Evolutionary conservation across 495 filamentous ascomycete genomes (phyloP), one percentile per base, ranked within the genome.

Genomic region (Lindgomyces ingoldianus): DNA sequence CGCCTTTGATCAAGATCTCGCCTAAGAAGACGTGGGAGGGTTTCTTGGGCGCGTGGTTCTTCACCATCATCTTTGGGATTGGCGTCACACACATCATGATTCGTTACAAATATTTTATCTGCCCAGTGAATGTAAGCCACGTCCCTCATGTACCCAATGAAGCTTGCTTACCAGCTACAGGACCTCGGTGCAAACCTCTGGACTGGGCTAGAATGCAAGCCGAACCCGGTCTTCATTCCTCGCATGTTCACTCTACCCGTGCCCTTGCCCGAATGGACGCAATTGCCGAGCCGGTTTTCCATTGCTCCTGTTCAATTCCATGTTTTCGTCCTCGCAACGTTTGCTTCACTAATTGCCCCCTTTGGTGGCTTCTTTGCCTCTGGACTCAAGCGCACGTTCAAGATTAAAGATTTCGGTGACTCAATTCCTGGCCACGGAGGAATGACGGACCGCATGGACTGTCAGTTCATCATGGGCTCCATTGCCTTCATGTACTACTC

Each of bases 11-110:
- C 78, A 96, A 98, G 79, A 81, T 99, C 22, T 97, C 93, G 1
- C 95, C 95, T 1, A 99, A 99, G 82, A 99, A 99, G 87, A 99
- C 95, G 0, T 94, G 98, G 44, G 95, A 99, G 76, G 95, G 95
- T 24, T 99, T 99, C 74, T 80, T 98, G 41, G 95, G 95, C 59
- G 95, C 95, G 21, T 99, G 95, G 95, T 80, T 95, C 70, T 93
- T 92, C 81, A 98, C 94, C 44, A 84, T 96, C 64, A 78, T 91
- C 60, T 92, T 93, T 72, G 95, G 91, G 57, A 79, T 89, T 66
- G 78, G 85, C 66, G 85, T 98, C 77, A 94, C 91, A 53, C 91
- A 95, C 73, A 70, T 94, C 44, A 81, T 99, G 62, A 91, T 93
- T 83, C 86, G 87, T 27, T 96, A 90, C 80, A 91, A 93, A 72